Evolutionary conservation across 225 moss, liverwort and hornwort species (phyloP).

Genomic region (Straminergon stramineum): DNA sequence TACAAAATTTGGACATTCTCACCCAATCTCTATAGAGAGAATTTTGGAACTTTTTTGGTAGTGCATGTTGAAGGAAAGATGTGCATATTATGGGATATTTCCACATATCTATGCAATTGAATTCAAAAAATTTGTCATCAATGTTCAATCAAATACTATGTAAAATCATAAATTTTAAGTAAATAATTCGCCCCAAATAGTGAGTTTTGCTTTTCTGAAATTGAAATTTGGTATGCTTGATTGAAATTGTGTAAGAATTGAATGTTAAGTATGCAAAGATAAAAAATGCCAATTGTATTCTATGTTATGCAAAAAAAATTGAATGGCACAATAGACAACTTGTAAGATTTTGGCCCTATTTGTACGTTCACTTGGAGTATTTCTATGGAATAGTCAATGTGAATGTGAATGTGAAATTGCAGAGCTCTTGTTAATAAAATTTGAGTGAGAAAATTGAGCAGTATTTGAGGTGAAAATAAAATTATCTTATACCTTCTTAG

Average conservation of each 20-base stretch:
- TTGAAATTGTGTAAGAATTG: background rate
- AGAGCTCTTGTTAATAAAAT: background rate
- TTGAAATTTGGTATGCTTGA: background rate
- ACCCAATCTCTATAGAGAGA: background rate
- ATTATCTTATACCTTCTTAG: background rate
- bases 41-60: background rate
- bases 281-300: background rate
- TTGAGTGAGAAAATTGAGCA: background rate
- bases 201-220: background rate
- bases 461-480: background rate
- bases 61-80: background rate
- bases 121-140: background rate
- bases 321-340: background rate
- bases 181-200: background rate
- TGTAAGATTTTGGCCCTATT: background rate
- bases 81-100: background rate
- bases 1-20: background rate
- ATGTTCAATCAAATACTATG: background rate
- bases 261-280: background rate
- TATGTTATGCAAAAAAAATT: background rate
- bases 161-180: background rate
- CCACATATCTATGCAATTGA: background rate
- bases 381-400: background rate
- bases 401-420: rapidly evolving
- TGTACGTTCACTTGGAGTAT: background rate